These are phyloP conservation scores for Neolecta irregularis DNA, from an alignment of 1,139 yeast species.

Conservation along the genomic window DNA sequence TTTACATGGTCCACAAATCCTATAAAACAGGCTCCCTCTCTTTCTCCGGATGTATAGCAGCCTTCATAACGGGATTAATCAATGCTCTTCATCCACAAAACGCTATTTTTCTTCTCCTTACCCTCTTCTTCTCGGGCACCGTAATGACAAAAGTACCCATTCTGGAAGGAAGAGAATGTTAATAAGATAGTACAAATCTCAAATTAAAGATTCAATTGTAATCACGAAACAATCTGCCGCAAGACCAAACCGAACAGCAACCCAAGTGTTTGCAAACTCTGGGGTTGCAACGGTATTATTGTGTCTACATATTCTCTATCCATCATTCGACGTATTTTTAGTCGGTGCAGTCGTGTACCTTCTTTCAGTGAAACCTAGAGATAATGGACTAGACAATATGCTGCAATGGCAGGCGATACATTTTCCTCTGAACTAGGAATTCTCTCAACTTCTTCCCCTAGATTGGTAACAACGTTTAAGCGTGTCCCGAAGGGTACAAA, in stretches of 20 bases:
- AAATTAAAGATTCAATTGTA: conserved; percentile 14
- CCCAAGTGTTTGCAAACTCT: conserved; percentile 11
- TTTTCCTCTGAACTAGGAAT: conserved; percentile 38
- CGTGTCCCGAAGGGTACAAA: conserved; percentile 36
- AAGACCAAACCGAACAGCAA: conserved; percentile 12
- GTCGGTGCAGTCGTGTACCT: not conserved
- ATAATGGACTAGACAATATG: conserved; percentile 31
- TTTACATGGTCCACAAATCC: conserved; percentile 7
- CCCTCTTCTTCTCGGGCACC: conserved; percentile 30
- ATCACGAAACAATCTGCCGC: conserved; percentile 5
- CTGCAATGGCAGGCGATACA: conserved; percentile 35
- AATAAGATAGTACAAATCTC: no score
- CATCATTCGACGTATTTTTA: conserved; percentile 5
- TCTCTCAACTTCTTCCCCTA: conserved; percentile 27
- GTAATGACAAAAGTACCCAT: no score
- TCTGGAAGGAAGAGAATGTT: conserved; percentile 17
- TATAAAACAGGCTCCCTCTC: conserved; percentile 27
- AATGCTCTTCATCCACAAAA: conserved; percentile 29
- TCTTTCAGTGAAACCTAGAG: conserved; percentile 20
- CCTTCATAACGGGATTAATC: conserved; percentile 28
- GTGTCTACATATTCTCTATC: conserved; percentile 5
- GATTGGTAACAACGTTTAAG: conserved; percentile 30
- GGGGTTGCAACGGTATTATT: conserved; percentile 4
- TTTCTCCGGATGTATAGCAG: conserved; percentile 26
- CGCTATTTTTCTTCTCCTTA: conserved; percentile 24